Percentiles rank a stretch among this genome's conserved stretches.
phyloP scores from a whole-genome alignment of 352 stramenopile genomes.

The Globisporangium nagaii region DNA sequence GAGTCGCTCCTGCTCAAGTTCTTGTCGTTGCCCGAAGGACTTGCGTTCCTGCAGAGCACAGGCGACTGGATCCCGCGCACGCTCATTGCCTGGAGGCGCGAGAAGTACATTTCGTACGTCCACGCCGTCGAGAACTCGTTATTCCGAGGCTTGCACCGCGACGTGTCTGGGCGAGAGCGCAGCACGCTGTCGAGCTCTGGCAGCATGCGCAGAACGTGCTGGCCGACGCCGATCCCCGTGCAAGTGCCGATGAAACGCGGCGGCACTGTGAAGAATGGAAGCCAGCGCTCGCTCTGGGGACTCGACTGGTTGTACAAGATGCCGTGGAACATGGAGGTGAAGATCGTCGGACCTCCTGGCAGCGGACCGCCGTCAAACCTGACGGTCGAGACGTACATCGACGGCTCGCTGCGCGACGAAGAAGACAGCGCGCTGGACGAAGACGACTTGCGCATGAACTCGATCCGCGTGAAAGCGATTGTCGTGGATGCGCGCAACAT shows the following conservation, averaged over 20 bases:
- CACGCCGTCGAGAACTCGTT: constrained; percentile 76
- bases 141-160: constrained; percentile 76
- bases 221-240: constrained; percentile 75
- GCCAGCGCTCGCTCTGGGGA: constrained; percentile 70
- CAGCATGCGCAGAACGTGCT: constrained; percentile 42
- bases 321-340: constrained; percentile 91
- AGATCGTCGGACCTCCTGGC: constrained; percentile 81
- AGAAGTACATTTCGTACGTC: constrained; percentile 86
- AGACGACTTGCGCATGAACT: constrained; percentile 82
- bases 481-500: constrained; percentile 86
- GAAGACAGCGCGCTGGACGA: constrained; percentile 61
- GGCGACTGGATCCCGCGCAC: constrained; percentile 82
- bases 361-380: constrained; percentile 81
- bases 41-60: constrained; percentile 75
- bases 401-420: constrained; percentile 72
- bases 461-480: constrained; percentile 83
- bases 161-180: constrained; percentile 65
- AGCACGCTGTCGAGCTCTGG: constrained; percentile 20
- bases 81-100: constrained; percentile 63
- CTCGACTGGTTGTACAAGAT: constrained; percentile 88
- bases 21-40: constrained; percentile 67
- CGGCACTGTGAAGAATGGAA: constrained; percentile 52
- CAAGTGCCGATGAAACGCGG: constrained; percentile 81
- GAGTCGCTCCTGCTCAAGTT: constrained; percentile 83
- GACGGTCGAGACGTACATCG: constrained; percentile 86